Conservation (phyloP, 495 filamentous ascomycete species). For the Penicillium argentinense region DNA sequence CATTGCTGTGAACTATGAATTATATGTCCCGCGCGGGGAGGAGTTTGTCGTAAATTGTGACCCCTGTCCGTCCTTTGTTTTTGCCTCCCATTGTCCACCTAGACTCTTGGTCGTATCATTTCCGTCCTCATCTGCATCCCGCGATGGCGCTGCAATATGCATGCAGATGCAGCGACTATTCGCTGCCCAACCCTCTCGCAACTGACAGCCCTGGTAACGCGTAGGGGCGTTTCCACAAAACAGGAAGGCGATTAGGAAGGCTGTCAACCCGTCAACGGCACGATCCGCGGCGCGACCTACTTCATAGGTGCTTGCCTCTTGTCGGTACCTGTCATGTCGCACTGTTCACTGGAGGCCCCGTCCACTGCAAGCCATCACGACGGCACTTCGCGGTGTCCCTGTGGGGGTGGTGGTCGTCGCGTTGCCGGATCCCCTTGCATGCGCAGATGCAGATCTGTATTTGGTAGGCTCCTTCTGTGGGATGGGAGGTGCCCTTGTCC, state of each 20-base stretch:
- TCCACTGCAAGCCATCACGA: slow-evolving; percentile 1
- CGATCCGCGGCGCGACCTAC: no score
- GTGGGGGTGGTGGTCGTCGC: no score
- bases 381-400: neutral
- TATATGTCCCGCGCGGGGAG: no score
- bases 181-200: slow-evolving; percentile 5
- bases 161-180: slow-evolving; percentile 10
- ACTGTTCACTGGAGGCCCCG: slow-evolving; percentile 3
- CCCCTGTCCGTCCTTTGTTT: neutral
- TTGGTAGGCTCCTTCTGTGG: no score
- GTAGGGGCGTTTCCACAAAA: no score
- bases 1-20: neutral
- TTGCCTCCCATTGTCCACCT: neutral
- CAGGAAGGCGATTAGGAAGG: no score
- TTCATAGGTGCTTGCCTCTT: no score
- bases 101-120: neutral
- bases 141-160: slow-evolving; percentile 2
- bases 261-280: slow-evolving; percentile 3
- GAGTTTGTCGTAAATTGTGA: neutral
- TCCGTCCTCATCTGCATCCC: neutral
- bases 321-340: slow-evolving; percentile 18
- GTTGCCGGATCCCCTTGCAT: no score
- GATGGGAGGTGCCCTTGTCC: no score
- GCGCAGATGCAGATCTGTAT: no score
- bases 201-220: slow-evolving; percentile 9